Conservation (phyloP, 2,329 filamentous ascomycete genomes). For the Neofusicoccum umdonicola region DNA sequence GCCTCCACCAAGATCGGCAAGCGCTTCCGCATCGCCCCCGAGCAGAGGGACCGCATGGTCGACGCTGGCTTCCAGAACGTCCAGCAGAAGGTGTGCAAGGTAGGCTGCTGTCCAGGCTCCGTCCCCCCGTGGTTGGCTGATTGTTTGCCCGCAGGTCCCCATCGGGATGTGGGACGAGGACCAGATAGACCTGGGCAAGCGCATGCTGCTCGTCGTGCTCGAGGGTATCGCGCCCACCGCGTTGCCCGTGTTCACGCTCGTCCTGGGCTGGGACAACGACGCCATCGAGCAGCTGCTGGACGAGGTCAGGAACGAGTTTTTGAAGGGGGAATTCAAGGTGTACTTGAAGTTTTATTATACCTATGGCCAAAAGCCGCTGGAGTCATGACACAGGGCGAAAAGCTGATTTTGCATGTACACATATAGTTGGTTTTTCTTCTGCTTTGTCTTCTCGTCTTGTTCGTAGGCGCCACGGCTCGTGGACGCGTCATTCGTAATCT, state of each 20-base stretch:
- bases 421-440: not conserved
- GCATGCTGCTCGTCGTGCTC: conserved; percentile 8
- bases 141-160: not conserved
- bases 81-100: conserved; percentile 34
- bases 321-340: not conserved
- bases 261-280: conserved; percentile 1
- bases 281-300: not conserved
- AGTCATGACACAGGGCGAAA: not conserved
- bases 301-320: conserved; percentile 5
- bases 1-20: conserved; percentile 11
- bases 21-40: conserved; percentile 3
- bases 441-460: not conserved
- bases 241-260: not conserved
- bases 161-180: not conserved
- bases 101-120: not conserved
- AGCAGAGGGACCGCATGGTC: conserved; percentile 21
- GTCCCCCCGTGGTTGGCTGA: not conserved
- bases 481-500: not conserved
- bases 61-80: conserved; percentile 35
- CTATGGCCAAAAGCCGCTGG: conserved; percentile 1
- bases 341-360: conserved; percentile 8
- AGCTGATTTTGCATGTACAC: not conserved
- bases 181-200: conserved; percentile 4
- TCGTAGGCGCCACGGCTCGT: not conserved
- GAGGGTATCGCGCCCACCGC: not conserved